These are phyloP conservation scores for Pestalotiopsis sp. DNA, from an alignment of 2,329 filamentous ascomycete species.

Conservation along the genomic window DNA sequence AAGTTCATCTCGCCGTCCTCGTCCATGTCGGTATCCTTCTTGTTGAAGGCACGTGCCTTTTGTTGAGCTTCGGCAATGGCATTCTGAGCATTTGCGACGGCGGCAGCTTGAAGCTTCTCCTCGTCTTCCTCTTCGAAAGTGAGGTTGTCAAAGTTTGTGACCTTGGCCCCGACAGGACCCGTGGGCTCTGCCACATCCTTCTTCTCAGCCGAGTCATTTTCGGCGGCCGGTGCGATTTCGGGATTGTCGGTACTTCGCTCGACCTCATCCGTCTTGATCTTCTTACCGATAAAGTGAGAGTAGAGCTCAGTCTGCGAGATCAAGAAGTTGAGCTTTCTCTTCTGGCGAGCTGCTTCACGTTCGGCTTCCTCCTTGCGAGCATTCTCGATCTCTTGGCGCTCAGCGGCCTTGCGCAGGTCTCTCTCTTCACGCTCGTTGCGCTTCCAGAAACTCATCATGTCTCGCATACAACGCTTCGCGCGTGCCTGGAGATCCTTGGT, in stretches of 20 bases:
- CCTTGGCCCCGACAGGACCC: slow-evolving; percentile 64
- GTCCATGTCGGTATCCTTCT: slow-evolving; percentile 69
- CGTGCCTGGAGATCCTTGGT: slow-evolving; percentile 96
- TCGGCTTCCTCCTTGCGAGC: slow-evolving; percentile 97
- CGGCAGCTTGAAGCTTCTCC: slow-evolving; percentile 75
- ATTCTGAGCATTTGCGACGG: slow-evolving; percentile 93
- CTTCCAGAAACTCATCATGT: slow-evolving; percentile 99
- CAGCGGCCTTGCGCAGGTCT: slow-evolving; percentile 89
- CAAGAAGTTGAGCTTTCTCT: slow-evolving; percentile 98
- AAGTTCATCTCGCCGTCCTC: slow-evolving; percentile 99
- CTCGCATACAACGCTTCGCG: slow-evolving; percentile 96
- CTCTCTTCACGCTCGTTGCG: slow-evolving; percentile 97
- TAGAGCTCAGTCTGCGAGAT: slow-evolving; percentile 99
- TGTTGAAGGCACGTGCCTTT: slow-evolving; percentile 91
- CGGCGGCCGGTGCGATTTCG: slow-evolving; percentile 63
- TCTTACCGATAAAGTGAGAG: slow-evolving; percentile 99
- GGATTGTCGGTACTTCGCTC: slow-evolving; percentile 86
- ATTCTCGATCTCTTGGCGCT: slow-evolving; percentile 94
- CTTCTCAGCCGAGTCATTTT: slow-evolving; percentile 40
- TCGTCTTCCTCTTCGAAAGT: slow-evolving; percentile 97
- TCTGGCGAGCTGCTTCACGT: slow-evolving; percentile 94
- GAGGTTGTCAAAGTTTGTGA: slow-evolving; percentile 91
- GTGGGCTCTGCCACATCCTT: slow-evolving; percentile 55
- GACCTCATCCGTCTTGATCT: slow-evolving; percentile 96
- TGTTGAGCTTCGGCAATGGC: slow-evolving; percentile 93